A percentile compares a stretch with the other conserved stretches of the same genome.
Conservation (phyloP, 208 protist species). For the Trichomonas tenax region DNA sequence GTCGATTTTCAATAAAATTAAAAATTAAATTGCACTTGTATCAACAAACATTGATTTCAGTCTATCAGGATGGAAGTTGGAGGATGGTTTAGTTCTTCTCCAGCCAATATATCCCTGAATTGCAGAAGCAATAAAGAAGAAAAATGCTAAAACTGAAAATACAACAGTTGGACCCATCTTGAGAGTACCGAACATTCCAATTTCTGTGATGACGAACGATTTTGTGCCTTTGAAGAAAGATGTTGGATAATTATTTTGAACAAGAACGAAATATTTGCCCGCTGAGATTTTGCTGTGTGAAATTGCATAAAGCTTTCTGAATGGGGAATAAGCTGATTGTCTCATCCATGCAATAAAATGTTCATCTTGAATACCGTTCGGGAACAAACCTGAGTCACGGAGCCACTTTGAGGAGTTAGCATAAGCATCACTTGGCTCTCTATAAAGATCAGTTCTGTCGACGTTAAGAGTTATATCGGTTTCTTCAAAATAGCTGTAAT, state of each 20-base stretch:
- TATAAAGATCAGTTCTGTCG: neutral
- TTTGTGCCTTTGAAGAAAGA: neutral
- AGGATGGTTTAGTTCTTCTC: neutral
- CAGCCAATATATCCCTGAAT: neutral
- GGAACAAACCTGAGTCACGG: neutral
- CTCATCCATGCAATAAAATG: conserved; percentile 17
- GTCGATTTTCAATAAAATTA: neutral
- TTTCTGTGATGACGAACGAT: neutral
- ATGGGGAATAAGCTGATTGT: neutral
- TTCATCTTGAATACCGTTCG: neutral
- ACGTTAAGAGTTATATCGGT: neutral
- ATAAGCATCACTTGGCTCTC: neutral
- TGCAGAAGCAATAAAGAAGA: neutral
- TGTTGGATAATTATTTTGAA: neutral
- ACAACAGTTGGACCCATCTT: neutral
- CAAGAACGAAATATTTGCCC: neutral
- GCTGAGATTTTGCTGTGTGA: neutral
- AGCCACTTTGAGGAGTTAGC: neutral
- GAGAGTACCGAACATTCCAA: neutral
- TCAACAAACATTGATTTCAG: neutral
- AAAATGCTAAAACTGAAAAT: neutral
- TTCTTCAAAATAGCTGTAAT: neutral
- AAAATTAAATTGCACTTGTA: neutral
- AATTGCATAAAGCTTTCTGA: neutral
- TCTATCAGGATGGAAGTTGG: neutral